Evolutionary conservation across 306 rosid species (phyloP), one percentile per base, ranked within the genome.

Genomic region (Ammopiptanthus mongolicus): DNA sequence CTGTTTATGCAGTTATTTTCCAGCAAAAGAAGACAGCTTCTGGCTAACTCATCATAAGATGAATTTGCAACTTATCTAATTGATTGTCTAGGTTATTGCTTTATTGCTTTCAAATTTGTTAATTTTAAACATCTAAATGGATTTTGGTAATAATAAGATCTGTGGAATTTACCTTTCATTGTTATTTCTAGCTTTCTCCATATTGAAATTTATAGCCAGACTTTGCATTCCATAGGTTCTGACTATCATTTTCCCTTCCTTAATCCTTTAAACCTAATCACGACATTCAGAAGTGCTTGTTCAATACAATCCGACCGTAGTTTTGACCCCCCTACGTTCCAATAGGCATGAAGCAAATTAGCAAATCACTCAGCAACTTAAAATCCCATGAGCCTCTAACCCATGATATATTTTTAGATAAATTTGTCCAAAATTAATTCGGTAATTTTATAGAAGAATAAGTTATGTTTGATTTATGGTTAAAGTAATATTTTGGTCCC

Each of bases 21-120:
- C 88, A 85, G 79, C 88, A 85, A 74, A 81, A 81, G 88, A 85
- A 78, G 80, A 78, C 88, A 64, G 82, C 86, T 41, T 85, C 88
- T 82, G 74, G 17, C 1, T 82, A 83, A 58, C 18, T 78, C 65
- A 62, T 73, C 36, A 9, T 8, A 25, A 39, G 67, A 13, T 42
- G 17, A 25, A 22, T 61, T 53, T 46, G 73, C 80, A 67, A 53
- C 33, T 75, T 67, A 77, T 70, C n/a, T n/a, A 55, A 59, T 46
- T 66, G 64, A 13, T 72, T 58, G 33, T 72, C 67, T 52, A 73
- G 75, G 5, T 68, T 67, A 22, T 66, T 69, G 56, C 31, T 57
- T 14, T 69, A 21, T 66, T 71, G 53, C 5, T 71, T 77, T 77
- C 53, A 56, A 56, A 68, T 41, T 52, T 64, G 62, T 70, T 70